Percentiles rank a stretch among this genome's conserved stretches.
Conservation (phyloP, 2,329 filamentous ascomycete genomes). For the Sporothrix variecibatus region DNA sequence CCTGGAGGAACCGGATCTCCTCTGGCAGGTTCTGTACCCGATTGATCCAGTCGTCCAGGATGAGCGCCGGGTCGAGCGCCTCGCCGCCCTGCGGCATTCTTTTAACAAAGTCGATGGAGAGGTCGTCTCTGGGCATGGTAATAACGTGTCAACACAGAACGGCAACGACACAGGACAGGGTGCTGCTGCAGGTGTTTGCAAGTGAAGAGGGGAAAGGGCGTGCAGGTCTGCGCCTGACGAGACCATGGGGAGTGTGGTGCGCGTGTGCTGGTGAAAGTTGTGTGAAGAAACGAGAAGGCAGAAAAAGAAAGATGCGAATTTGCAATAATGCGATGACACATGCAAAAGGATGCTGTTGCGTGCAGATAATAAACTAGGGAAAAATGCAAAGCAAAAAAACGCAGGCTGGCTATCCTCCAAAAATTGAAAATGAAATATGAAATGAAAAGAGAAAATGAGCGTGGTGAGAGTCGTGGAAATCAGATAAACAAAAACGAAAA, state of each 20-base stretch:
- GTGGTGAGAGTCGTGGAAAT: neutral
- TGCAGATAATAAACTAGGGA: too few relatives aligned
- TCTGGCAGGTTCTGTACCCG: conserved; percentile 76
- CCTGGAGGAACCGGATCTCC: conserved; percentile 79
- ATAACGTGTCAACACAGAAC: conserved; percentile 23
- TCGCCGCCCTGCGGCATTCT: conserved; percentile 64
- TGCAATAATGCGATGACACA: conserved; percentile 4
- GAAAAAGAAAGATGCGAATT: neutral
- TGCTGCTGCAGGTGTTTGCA: neutral
- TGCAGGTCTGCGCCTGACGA: conserved; percentile 4
- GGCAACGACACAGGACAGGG: neutral
- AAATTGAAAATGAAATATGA: neutral
- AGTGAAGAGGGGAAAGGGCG: neutral
- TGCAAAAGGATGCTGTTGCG: neutral
- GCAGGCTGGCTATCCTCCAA: conserved; percentile 3
- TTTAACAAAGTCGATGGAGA: conserved; percentile 69
- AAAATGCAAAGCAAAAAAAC: conserved; percentile 4
- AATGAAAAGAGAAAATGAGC: neutral
- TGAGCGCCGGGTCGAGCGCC: conserved; percentile 64
- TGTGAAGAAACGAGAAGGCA: neutral
- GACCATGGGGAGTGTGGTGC: neutral
- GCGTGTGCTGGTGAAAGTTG: neutral
- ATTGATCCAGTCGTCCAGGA: conserved; percentile 78
- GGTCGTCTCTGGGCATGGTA: conserved; percentile 70
- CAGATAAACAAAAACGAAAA: conserved; percentile 2